Percentiles rank a stretch among this genome's conserved stretches.
These are phyloP conservation scores for Heliosperma pusillum DNA, from an alignment of 148 eudicot genomes.

Conservation along the genomic window DNA sequence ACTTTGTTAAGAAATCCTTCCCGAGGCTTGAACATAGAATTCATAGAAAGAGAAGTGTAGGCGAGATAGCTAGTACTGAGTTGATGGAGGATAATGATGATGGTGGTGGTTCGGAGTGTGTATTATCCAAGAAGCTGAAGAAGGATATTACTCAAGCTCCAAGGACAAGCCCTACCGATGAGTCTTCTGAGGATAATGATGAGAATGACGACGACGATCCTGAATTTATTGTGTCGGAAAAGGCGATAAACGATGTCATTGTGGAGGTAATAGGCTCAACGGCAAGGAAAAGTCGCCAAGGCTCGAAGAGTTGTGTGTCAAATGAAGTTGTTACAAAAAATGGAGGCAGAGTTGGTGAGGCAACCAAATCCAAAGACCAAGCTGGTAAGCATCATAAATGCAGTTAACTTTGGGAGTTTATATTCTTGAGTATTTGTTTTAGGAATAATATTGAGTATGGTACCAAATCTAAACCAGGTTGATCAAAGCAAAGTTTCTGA, in stretches of 20 bases:
- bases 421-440: background rate
- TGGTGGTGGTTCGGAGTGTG: slow-evolving; percentile 4
- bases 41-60: slow-evolving; percentile 16
- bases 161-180: slow-evolving; percentile 7
- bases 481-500: no score
- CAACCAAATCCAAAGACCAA: background rate
- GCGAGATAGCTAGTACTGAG: slow-evolving; percentile 24
- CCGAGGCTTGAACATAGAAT: slow-evolving; percentile 5
- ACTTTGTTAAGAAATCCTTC: slow-evolving; percentile 38
- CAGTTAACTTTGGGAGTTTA: no score
- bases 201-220: slow-evolving; percentile 7
- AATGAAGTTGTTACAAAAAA: slow-evolving; percentile 1
- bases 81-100: slow-evolving; percentile 18
- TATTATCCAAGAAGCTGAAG: slow-evolving; percentile 24
- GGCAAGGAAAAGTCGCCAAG: background rate
- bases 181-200: background rate
- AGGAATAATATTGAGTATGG: no score
- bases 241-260: background rate
- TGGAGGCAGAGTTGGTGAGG: slow-evolving; percentile 2
- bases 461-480: no score
- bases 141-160: slow-evolving; percentile 5
- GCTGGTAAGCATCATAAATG: slow-evolving; percentile 16
- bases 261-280: background rate
- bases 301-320: slow-evolving; percentile 3
- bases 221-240: slow-evolving; percentile 10